phyloP scores from a whole-genome alignment of 106 monocot genomes.

The Ottelia alismoides region DNA sequence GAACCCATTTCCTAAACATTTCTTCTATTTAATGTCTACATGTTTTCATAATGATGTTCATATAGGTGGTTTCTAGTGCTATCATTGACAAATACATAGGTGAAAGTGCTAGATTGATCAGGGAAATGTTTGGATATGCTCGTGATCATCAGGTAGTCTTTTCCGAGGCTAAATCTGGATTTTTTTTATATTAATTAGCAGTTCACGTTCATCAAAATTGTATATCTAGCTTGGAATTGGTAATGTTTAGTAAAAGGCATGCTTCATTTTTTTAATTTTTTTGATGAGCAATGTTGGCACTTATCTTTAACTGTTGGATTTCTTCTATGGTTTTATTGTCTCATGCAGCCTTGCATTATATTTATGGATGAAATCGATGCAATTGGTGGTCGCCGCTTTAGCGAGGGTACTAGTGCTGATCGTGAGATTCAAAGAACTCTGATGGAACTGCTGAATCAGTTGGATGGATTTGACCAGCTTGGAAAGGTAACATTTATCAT shows the following conservation, averaged over 20 bases:
- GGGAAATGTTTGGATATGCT: constrained; percentile 91
- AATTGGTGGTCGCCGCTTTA: constrained; percentile 86
- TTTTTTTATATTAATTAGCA: too few species aligned
- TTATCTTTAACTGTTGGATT: too few species aligned
- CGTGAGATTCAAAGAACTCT: constrained; percentile 94
- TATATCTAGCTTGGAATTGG: too few species aligned
- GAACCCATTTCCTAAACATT: background rate
- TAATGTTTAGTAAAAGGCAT: too few species aligned
- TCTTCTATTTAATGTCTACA: background rate
- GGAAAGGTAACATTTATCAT: too few species aligned
- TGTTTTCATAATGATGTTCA: background rate
- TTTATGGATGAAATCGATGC: constrained; percentile 98
- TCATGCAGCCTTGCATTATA: constrained; percentile 72
- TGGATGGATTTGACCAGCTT: constrained; percentile 95
- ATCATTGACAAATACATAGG: constrained; percentile 94
- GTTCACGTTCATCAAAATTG: too few species aligned
- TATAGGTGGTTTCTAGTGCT: constrained; percentile 87
- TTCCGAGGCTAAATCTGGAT: too few species aligned
- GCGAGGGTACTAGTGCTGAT: constrained; percentile 92
- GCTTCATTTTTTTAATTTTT: too few species aligned
- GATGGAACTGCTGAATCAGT: constrained; percentile 98
- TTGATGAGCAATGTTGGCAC: background rate
- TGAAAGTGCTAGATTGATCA: constrained; percentile 80
- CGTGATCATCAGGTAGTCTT: constrained; percentile 87
- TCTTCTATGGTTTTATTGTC: too few species aligned